These are phyloP conservation scores for Trebouxiophyceae sp. DNA, from an alignment of 163 green algal species.

Conservation along the genomic window DNA sequence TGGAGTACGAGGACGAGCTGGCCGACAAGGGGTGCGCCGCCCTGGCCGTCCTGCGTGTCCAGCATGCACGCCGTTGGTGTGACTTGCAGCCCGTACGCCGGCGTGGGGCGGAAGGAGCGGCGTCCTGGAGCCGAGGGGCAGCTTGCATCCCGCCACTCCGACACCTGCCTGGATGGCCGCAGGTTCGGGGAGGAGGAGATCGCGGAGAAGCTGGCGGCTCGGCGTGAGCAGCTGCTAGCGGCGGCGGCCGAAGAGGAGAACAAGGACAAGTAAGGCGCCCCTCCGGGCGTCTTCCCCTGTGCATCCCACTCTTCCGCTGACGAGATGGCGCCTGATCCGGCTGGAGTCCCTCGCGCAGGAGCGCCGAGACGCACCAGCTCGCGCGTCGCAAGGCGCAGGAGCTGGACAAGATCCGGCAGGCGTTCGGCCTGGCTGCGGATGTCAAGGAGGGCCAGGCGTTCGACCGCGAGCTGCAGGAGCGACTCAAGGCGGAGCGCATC, in stretches of 20 bases:
- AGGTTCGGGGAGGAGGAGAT: conserved; percentile 54
- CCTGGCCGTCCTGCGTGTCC: not conserved
- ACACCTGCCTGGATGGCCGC: too few species aligned
- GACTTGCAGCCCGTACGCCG: not conserved
- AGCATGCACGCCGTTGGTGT: not conserved
- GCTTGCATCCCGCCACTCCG: too few species aligned
- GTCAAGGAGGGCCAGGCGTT: conserved; percentile 66
- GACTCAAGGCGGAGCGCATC: conserved; percentile 23
- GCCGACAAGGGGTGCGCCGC: conserved; percentile 66
- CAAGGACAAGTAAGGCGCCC: too few species aligned
- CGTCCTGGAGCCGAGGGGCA: not conserved
- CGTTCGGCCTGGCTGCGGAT: conserved; percentile 50
- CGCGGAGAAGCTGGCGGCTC: conserved; percentile 35
- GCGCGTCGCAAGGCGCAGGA: conserved; percentile 65
- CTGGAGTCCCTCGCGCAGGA: too few species aligned
- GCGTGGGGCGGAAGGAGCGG: not conserved
- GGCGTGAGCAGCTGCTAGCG: conserved; percentile 24
- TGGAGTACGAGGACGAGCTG: conserved; percentile 63
- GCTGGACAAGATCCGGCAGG: conserved; percentile 57
- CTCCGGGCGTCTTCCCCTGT: too few species aligned
- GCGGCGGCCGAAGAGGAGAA: conserved; percentile 8
- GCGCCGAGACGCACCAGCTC: conserved; percentile 61
- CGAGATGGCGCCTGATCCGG: too few species aligned
- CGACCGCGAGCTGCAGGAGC: conserved; percentile 66
- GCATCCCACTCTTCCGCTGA: too few species aligned